phyloP scores from a whole-genome alignment of 1,284 basidiomycete species.

The Puccinia polysora region DNA sequence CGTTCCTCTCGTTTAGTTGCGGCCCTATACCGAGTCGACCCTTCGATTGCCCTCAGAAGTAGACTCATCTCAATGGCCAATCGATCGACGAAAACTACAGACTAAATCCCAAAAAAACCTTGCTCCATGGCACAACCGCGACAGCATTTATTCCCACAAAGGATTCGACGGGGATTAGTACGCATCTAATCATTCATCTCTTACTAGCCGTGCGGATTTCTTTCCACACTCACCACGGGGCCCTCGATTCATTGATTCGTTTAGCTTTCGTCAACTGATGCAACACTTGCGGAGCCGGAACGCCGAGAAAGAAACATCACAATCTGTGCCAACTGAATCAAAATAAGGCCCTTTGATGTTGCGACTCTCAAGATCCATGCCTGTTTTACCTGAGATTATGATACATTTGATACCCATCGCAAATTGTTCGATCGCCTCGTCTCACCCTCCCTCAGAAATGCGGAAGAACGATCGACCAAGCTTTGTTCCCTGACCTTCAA shows the following conservation, averaged over 20 bases:
- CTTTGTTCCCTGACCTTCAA: no score
- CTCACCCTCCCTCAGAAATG: no score
- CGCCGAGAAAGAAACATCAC: no score
- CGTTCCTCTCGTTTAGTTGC: neutral
- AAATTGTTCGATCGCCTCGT: no score
- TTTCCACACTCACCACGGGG: no score
- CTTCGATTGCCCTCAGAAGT: conserved; percentile 10
- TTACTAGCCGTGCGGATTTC: neutral
- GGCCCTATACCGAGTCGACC: conserved; percentile 31
- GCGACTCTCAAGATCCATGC: no score
- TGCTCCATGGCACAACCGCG: conserved; percentile 27
- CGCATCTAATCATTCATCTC: neutral
- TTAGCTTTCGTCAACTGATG: conserved; percentile 40
- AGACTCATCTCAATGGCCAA: conserved; percentile 25
- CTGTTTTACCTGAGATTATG: no score
- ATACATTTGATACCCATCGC: no score
- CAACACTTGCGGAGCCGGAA: conserved; percentile 20
- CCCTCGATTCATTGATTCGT: neutral
- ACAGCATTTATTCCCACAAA: conserved; percentile 27
- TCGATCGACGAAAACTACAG: conserved; percentile 16
- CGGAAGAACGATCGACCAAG: no score
- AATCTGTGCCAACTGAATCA: no score
- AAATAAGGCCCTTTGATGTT: no score
- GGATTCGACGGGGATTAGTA: conserved; percentile 34
- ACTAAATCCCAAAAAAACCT: conserved; percentile 1